Conservation (phyloP, 345 rosid genomes). For the Moringa oleifera region DNA sequence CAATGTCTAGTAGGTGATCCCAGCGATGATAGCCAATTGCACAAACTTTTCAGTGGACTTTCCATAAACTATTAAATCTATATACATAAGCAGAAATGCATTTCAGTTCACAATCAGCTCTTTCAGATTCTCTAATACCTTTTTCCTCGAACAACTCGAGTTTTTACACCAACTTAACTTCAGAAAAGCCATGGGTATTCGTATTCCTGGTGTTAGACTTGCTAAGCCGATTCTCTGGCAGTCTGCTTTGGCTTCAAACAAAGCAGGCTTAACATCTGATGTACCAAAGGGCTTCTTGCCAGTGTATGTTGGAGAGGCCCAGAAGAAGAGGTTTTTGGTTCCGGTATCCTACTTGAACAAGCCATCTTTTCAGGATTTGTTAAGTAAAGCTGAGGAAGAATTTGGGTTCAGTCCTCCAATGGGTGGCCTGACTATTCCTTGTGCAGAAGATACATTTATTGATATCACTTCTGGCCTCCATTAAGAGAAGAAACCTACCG, state of each 20-base stretch:
- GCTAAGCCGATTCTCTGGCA: too few relatives aligned
- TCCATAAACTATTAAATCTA: not conserved
- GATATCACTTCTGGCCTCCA: slow-evolving; percentile 20
- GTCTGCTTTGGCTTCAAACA: too few relatives aligned
- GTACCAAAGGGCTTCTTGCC: slow-evolving; percentile 25
- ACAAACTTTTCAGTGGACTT: not conserved
- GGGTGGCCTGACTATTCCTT: slow-evolving; percentile 24
- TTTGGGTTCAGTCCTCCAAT: slow-evolving; percentile 14
- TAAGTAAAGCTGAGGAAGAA: slow-evolving; percentile 20
- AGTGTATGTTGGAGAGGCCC: slow-evolving; percentile 18
- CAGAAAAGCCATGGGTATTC: too few relatives aligned
- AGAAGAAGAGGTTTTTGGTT: slow-evolving; percentile 17
- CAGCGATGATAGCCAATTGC: too few relatives aligned
- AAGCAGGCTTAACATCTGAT: too few relatives aligned
- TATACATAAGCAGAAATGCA: not conserved
- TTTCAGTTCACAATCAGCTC: not conserved
- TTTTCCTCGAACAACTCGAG: too few relatives aligned
- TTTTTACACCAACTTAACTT: too few relatives aligned
- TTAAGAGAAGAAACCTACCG: too few relatives aligned
- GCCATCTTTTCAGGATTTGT: slow-evolving; percentile 20
- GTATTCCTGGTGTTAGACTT: too few relatives aligned
- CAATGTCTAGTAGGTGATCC: too few relatives aligned
- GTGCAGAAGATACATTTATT: slow-evolving; percentile 18
- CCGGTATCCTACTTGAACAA: slow-evolving; percentile 16
- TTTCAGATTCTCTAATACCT: not conserved